Base-by-base conservation (phyloP, 768 basidiomycete species). In the Rhizopogon rudus region DNA sequence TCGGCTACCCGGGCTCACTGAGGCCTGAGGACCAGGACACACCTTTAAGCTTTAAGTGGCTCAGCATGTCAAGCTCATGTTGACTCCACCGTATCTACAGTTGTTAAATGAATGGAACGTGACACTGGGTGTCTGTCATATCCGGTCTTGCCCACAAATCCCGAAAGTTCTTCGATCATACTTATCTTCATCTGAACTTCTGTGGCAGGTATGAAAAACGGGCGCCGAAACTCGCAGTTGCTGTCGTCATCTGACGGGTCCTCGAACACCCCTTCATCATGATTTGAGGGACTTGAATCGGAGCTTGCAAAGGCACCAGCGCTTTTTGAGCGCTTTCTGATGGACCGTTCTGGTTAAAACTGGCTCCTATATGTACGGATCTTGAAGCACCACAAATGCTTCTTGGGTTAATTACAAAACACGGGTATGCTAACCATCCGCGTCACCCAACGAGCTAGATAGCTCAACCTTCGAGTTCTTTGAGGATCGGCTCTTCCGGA, bases 221-320 rank as follows among this genome's bases (percentile, higher is more conserved):
- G 62, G 44, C 45, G 56, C 61, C 59, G 61, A 52, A 53, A 45
- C 52, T 52, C 52, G 58, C 33, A 40, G 53, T 33, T 31, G 50
- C 40, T 41, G 56, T 40, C 48, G 40, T 20, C 35, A 39, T 13
- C 40, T 46, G 51, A 42, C 55, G 13, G 51, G 55, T 40, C 68
- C 67, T 56, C 67, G 58, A 51, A 61, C 58, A 68, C 58, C 55
- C 60, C 37, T 51, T 65, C 54, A 51, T 45, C 31, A 51, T 6
- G 3, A n/a, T 41, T 41, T 41, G 40, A 17, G 17, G 10, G 20
- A 14, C 13, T 48, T 48, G 17, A 13, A 48, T 20, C 31, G 46
- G 46, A 48, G 46, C 13, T 48, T 20, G 17, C 17, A 35, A 48
- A 48, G 45, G 45, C 46, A 48, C 46, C 14, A 49, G 14, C 20